Evolutionary conservation across 352 stramenopile genomes (phyloP).

Genomic region (Phytopythium litorale): DNA sequence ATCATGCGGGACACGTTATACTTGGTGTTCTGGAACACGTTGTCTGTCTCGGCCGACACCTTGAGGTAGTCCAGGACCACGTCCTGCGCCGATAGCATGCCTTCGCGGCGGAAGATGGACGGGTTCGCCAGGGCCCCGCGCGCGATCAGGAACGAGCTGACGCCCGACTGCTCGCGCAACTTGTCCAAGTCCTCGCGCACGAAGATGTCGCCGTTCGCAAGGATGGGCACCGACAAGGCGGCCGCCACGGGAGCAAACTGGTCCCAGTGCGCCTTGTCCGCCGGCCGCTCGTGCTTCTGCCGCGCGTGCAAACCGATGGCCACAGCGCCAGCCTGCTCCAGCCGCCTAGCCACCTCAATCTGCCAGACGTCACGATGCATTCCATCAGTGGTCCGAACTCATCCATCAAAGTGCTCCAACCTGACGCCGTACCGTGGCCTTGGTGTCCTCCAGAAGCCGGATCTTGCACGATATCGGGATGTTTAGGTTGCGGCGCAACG

Average conservation of each 20-base stretch:
- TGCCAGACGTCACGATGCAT: conserved; percentile 12
- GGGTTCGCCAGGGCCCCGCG: conserved; percentile 78
- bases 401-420: neutral
- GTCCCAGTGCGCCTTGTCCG: conserved; percentile 72
- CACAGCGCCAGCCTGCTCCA: conserved; percentile 60
- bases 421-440: conserved; percentile 48
- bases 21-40: conserved; percentile 90
- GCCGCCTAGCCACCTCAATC: conserved; percentile 59
- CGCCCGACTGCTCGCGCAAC: conserved; percentile 56
- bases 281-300: conserved; percentile 59
- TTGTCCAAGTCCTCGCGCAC: conserved; percentile 61
- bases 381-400: neutral
- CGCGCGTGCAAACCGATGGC: conserved; percentile 75
- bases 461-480: conserved; percentile 90
- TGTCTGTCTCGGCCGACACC: conserved; percentile 74
- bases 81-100: conserved; percentile 53
- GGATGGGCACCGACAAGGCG: conserved; percentile 70
- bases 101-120: conserved; percentile 72
- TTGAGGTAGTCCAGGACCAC: conserved; percentile 75
- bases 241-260: conserved; percentile 58
- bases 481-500: conserved; percentile 67
- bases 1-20: conserved; percentile 88
- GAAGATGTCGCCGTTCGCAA: conserved; percentile 90
- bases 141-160: conserved; percentile 79
- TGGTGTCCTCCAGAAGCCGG: conserved; percentile 57